Percentiles rank a stretch among this genome's conserved stretches.
These are phyloP conservation scores for Thamnidium elegans DNA, from an alignment of 192 early-diverging fungal genomes.

Conservation along the genomic window DNA sequence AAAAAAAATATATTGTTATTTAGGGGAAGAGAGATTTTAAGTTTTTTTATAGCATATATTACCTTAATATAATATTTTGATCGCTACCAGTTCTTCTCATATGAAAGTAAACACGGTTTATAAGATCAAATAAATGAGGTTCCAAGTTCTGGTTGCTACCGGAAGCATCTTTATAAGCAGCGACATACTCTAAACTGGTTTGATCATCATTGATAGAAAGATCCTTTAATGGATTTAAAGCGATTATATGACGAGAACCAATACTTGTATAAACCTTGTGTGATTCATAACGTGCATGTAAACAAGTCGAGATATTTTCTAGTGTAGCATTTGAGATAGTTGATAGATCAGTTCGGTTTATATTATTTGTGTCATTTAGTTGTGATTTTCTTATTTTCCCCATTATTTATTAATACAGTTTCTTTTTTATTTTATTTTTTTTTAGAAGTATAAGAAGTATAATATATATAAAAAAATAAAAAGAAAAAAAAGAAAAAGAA, in stretches of 20 bases:
- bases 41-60: conserved; percentile 6
- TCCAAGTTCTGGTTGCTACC: conserved; percentile 41
- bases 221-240: conserved; percentile 52
- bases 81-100: conserved; percentile 69
- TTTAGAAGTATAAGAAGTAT: background rate
- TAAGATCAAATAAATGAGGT: conserved; percentile 70
- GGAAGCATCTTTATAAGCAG: conserved; percentile 41
- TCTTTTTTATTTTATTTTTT: no score
- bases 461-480: background rate
- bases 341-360: conserved; percentile 24
- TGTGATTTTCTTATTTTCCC: conserved; percentile 21
- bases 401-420: conserved; percentile 6
- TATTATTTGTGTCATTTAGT: background rate
- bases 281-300: conserved; percentile 53
- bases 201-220: conserved; percentile 47
- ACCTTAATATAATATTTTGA: conserved; percentile 67
- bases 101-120: conserved; percentile 66
- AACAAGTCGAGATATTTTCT: conserved; percentile 16
- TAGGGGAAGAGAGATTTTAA: background rate
- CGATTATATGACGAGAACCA: conserved; percentile 46
- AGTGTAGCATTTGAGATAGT: conserved; percentile 6
- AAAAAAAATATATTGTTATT: background rate
- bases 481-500: conserved; percentile 13
- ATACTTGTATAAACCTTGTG: conserved; percentile 53
- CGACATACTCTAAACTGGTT: conserved; percentile 52